Conservation (phyloP, 176 grass and related monocot species). For the Zoysia japonica region DNA sequence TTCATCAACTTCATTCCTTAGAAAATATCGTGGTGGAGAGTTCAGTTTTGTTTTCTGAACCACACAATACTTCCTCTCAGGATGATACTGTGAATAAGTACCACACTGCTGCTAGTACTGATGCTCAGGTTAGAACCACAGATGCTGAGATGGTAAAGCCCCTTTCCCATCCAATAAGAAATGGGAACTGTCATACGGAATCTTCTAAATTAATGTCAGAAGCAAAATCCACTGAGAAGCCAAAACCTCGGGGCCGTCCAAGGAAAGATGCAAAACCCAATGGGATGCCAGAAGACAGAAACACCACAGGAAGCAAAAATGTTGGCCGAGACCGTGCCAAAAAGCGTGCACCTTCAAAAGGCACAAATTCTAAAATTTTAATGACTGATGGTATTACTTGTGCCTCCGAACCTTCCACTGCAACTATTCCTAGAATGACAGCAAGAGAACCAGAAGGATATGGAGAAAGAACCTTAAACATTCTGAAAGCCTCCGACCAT, state of each 20-base stretch:
- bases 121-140: constrained; percentile 21
- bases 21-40: constrained; percentile 24
- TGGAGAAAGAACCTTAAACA: not conserved
- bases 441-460: constrained; percentile 14
- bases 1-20: constrained; percentile 28
- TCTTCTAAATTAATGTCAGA: constrained; percentile 37
- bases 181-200: constrained; percentile 24
- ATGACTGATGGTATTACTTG: constrained; percentile 29
- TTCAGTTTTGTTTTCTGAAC: constrained; percentile 19
- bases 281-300: constrained; percentile 46
- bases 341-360: constrained; percentile 38
- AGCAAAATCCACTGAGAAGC: constrained; percentile 38
- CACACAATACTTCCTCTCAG: constrained; percentile 9
- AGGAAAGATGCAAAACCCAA: constrained; percentile 37
- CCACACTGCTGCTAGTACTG: constrained; percentile 16
- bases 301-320: constrained; percentile 35
- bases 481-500: constrained; percentile 10
- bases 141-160: constrained; percentile 10
- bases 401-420: constrained; percentile 37
- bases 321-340: constrained; percentile 14
- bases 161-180: constrained; percentile 26
- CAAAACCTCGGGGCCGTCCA: constrained; percentile 42
- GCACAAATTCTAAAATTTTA: not conserved
- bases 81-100: constrained; percentile 7
- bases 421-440: not conserved